Conservation (phyloP, 2,329 filamentous ascomycete species). For the Aureobasidium sp. region DNA sequence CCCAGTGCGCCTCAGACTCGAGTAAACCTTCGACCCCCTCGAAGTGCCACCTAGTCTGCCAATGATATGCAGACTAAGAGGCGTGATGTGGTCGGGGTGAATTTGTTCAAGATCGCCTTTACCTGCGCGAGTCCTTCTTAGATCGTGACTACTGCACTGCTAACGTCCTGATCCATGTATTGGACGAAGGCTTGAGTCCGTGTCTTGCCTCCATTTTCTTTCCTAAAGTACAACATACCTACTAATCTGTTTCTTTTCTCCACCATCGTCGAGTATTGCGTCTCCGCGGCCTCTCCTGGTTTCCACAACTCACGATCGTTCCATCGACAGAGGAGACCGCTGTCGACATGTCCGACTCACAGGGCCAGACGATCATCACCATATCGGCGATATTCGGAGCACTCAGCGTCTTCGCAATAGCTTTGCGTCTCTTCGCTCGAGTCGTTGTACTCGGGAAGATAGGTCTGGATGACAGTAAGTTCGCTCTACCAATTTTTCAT, state of each 20-base stretch:
- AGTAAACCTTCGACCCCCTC: background rate
- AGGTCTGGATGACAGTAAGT: slow-evolving; percentile 2
- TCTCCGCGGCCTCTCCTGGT: background rate
- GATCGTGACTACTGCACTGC: background rate
- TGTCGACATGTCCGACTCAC: background rate
- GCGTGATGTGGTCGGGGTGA: background rate
- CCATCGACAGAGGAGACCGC: background rate
- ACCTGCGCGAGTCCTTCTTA: background rate
- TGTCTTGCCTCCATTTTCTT: background rate
- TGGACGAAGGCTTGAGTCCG: background rate
- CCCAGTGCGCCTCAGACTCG: background rate
- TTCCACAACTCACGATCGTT: background rate
- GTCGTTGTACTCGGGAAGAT: slow-evolving; percentile 4
- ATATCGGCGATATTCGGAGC: background rate
- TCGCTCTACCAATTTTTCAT: background rate
- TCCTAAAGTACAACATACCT: background rate
- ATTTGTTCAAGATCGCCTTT: background rate
- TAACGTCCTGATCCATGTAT: background rate
- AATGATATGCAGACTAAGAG: background rate
- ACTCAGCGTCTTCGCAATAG: background rate
- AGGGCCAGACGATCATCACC: background rate
- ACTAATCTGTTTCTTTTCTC: background rate
- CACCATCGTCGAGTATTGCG: background rate
- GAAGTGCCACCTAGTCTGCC: background rate
- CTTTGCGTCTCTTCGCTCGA: background rate